A percentile compares a stretch with the other conserved stretches of the same genome.
phyloP scores from a whole-genome alignment of 177 flowering plant genomes.

The Telopea speciosissima region DNA sequence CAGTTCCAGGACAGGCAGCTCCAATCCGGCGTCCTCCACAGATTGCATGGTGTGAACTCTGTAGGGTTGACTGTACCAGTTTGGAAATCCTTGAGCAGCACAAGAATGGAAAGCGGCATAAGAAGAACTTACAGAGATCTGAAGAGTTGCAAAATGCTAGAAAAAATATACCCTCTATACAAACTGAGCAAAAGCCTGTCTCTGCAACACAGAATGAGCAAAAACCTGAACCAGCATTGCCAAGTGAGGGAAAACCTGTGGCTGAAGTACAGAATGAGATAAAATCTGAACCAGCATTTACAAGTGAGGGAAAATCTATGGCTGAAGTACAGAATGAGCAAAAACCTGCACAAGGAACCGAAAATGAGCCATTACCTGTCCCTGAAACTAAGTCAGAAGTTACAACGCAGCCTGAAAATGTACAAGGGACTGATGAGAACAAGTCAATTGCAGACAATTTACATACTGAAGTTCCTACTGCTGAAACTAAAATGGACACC shows the following conservation, averaged over 20 bases:
- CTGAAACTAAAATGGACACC: slow-evolving; percentile 13
- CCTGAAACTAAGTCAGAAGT: slow-evolving; percentile 22
- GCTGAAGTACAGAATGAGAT: background rate
- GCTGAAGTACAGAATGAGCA: background rate
- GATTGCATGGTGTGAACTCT: slow-evolving; percentile 55
- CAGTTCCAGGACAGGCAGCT: background rate
- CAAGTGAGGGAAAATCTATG: background rate
- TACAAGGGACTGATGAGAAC: slow-evolving; percentile 9
- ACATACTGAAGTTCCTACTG: slow-evolving; percentile 10
- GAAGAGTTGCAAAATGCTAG: slow-evolving; percentile 32
- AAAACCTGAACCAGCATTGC: background rate
- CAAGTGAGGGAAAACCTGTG: background rate
- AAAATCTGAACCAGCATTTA: background rate
- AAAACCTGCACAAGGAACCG: slow-evolving; percentile 10
- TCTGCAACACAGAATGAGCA: background rate
- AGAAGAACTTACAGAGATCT: slow-evolving; percentile 37
- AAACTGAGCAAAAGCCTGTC: background rate
- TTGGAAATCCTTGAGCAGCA: slow-evolving; percentile 56
- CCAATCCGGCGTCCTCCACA: slow-evolving; percentile 23
- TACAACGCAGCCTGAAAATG: slow-evolving; percentile 17
- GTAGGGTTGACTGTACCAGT: slow-evolving; percentile 62
- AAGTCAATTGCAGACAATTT: slow-evolving; percentile 15
- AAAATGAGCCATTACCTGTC: slow-evolving; percentile 14
- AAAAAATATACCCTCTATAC: background rate
- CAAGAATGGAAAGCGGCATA: slow-evolving; percentile 60